These are phyloP conservation scores for Breynia disticha DNA, from an alignment of 441 rosid species.

Conservation along the genomic window DNA sequence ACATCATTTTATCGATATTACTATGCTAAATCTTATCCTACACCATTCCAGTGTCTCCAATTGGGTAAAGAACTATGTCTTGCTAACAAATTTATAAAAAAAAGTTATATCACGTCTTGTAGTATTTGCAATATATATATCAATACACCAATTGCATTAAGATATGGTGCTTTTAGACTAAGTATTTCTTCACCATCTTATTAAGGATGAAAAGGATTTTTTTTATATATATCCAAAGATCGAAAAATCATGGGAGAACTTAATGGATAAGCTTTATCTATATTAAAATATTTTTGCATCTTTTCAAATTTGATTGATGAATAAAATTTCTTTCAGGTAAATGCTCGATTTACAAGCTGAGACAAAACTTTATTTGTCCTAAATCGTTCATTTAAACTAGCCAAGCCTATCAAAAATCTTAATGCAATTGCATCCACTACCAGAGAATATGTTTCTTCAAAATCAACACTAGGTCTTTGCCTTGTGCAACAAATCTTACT, in stretches of 20 bases:
- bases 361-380: background rate
- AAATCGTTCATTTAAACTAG: background rate
- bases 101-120: background rate
- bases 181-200: background rate
- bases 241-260: background rate
- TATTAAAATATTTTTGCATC: no score
- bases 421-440: conserved; percentile 8
- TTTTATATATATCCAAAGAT: background rate
- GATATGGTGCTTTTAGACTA: background rate
- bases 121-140: no score
- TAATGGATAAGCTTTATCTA: no score
- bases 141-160: background rate
- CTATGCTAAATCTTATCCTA: no score
- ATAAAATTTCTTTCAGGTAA: background rate
- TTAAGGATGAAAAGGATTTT: background rate
- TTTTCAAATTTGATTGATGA: no score
- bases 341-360: background rate
- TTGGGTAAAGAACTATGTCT: no score
- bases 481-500: no score
- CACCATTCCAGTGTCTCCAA: no score
- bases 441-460: background rate
- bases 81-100: no score
- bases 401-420: no score
- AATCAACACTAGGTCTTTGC: conserved; percentile 1
- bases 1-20: no score